A percentile compares a stretch with the other conserved stretches of the same genome.
Conservation (phyloP, 306 rosid genomes). For the Cucumis cinereus region DNA sequence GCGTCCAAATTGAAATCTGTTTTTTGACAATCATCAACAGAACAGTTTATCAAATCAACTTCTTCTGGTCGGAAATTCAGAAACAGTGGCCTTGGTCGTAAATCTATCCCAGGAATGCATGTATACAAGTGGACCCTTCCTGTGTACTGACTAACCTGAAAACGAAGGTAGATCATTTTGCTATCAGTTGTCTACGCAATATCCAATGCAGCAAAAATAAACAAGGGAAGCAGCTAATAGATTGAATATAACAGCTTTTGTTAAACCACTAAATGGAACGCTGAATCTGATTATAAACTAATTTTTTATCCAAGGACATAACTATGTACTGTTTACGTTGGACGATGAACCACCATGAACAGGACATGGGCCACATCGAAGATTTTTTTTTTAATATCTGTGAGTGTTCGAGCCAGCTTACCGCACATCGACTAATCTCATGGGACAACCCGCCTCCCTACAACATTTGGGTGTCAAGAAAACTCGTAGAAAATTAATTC, state of each 20-base stretch:
- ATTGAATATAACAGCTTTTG: background rate
- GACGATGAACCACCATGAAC: background rate
- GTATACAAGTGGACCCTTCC: slow-evolving; percentile 88
- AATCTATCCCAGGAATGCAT: slow-evolving; percentile 61
- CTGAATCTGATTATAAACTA: too few species aligned
- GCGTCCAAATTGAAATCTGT: slow-evolving; percentile 21
- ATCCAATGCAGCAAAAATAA: background rate
- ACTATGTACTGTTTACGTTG: background rate
- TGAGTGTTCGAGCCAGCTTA: too few species aligned
- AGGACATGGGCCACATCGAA: background rate
- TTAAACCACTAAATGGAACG: background rate
- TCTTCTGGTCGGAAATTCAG: slow-evolving; percentile 79
- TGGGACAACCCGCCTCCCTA: too few species aligned
- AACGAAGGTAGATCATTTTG: slow-evolving; percentile 12
- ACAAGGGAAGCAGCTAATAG: background rate
- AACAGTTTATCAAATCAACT: slow-evolving; percentile 39
- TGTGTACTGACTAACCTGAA: slow-evolving; percentile 82
- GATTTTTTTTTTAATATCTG: too few species aligned
- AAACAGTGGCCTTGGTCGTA: slow-evolving; percentile 69
- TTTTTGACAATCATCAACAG: slow-evolving; percentile 23
- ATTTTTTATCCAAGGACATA: background rate
- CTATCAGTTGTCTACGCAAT: background rate
- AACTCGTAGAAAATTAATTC: too few species aligned
- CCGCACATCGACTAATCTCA: too few species aligned
- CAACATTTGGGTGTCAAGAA: too few species aligned